Percentiles rank a stretch among this genome's conserved stretches.
Evolutionary conservation across 2,329 filamentous ascomycete species (phyloP).

Genomic region (Penicillium palitans): DNA sequence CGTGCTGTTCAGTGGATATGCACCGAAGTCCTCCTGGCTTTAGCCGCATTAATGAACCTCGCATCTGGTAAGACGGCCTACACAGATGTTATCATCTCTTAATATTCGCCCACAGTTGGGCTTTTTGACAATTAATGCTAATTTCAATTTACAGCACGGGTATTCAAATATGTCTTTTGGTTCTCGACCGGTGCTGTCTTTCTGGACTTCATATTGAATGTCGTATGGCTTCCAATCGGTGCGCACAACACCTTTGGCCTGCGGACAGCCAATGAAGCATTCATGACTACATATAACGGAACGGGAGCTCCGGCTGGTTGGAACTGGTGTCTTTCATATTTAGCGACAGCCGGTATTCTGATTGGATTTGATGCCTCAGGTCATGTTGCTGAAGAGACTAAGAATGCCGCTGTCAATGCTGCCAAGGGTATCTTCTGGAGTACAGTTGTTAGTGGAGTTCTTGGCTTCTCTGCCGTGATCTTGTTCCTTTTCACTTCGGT

Average conservation of each 20-base stretch:
- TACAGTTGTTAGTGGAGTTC: constrained; percentile 57
- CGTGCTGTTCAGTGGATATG: constrained; percentile 64
- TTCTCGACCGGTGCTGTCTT: constrained; percentile 53
- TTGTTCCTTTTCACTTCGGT: constrained; percentile 59
- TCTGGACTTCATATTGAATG: constrained; percentile 60
- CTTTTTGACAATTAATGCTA: neutral
- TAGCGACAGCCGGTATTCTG: constrained; percentile 60
- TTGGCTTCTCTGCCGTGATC: constrained; percentile 57
- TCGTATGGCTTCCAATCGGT: constrained; percentile 62
- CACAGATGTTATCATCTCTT: neutral
- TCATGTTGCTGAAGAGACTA: constrained; percentile 62
- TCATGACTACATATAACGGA: constrained; percentile 61
- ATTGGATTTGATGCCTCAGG: constrained; percentile 63
- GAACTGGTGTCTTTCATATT: constrained; percentile 65
- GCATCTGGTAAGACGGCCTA: constrained; percentile 44
- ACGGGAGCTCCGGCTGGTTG: constrained; percentile 57
- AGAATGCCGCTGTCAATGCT: constrained; percentile 57
- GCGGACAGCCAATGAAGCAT: constrained; percentile 58
- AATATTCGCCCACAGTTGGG: neutral
- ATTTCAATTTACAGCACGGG: constrained; percentile 17
- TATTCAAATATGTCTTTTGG: constrained; percentile 48
- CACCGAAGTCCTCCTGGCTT: constrained; percentile 53
- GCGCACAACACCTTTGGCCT: constrained; percentile 57
- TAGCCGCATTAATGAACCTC: constrained; percentile 54
- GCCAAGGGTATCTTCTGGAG: constrained; percentile 62